Conservation (phyloP, 192 early-diverging fungal species). For the Phycomyces blakesleeanus region DNA sequence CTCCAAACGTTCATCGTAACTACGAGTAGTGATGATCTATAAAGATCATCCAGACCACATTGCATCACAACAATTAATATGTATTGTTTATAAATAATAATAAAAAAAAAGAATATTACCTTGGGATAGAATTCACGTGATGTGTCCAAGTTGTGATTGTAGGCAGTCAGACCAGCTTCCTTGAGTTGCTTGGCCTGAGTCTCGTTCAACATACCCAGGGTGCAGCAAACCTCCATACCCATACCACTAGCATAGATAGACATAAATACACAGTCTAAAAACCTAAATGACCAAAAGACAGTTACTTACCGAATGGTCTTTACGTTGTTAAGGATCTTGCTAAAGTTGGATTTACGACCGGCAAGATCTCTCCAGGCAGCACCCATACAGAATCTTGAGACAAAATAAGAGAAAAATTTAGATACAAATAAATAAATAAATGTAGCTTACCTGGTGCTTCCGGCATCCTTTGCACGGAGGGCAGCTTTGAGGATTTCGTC, state of each 20-base stretch:
- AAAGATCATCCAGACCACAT: background rate
- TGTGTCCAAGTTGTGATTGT: slow-evolving; percentile 85
- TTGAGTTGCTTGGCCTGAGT: slow-evolving; percentile 72
- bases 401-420: no score
- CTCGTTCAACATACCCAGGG: slow-evolving; percentile 76
- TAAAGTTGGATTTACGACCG: slow-evolving; percentile 81
- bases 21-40: slow-evolving; percentile 74
- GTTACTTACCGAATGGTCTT: slow-evolving; percentile 71
- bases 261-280: no score
- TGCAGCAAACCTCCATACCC: slow-evolving; percentile 88
- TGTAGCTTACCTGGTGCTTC: slow-evolving; percentile 61
- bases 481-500: slow-evolving; percentile 71
- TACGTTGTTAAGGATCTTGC: slow-evolving; percentile 69
- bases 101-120: no score
- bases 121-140: slow-evolving; percentile 77
- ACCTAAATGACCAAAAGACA: no score
- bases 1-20: slow-evolving; percentile 73
- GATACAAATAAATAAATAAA: no score
- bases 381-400: slow-evolving; percentile 84
- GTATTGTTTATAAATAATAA: no score
- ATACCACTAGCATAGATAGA: slow-evolving; percentile 52
- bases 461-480: slow-evolving; percentile 69
- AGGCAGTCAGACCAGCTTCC: slow-evolving; percentile 79
- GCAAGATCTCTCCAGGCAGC: slow-evolving; percentile 80
- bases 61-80: no score